Base-by-base conservation (phyloP, 2,329 filamentous ascomycete species). In the Hortaea werneckii region DNA sequence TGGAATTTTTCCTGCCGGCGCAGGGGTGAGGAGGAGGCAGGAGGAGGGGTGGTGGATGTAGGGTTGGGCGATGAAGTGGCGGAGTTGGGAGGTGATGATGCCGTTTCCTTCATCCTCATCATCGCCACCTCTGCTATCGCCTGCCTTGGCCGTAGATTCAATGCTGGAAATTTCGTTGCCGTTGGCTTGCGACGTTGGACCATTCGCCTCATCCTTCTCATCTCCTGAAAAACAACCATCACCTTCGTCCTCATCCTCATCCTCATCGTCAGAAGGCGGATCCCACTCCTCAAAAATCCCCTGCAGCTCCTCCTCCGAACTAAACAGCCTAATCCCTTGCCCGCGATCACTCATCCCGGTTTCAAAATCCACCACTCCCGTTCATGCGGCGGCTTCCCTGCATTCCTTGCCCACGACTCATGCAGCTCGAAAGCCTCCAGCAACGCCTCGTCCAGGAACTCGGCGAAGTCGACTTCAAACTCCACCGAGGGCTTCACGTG, bases 311-410 rank as follows among this genome's bases (percentile, higher is more conserved):
- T 83, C 80, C 71, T 92, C 85, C 2, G 80, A 87, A 57, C 80
- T 85, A 65, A 98, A 98, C 0, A 98, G 71, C 35, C 87, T 72
- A 47, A 98, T 95, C 1, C 92, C 92, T 63, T 95, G 89, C 0
- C 90, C 92, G 26, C 90, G 78, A 62, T 98, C 92, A 64, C 87
- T 95, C 92, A 98, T 96, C 6, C 90, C 85, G 92, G 90, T 67
- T 98, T 98, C 49, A 98, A 66, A 54, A 98, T 96, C 92, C 92
- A 98, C 90, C 90, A 98, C 62, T 94, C 80, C 40, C 67, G 56
- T 29, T 66, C 54, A 9, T 49, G 46, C 2, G 58, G 59, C 10
- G 65, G 66, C 10, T 54, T 42, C 1, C 45, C 48, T 42, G 77
- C 78, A 56, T 95, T 95, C 40, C 73, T 73, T 29, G 78, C 77